A percentile compares a stretch with the other conserved stretches of the same genome.
phyloP scores from a whole-genome alignment of 495 filamentous ascomycete genomes.

The Geoglossum glabrum region DNA sequence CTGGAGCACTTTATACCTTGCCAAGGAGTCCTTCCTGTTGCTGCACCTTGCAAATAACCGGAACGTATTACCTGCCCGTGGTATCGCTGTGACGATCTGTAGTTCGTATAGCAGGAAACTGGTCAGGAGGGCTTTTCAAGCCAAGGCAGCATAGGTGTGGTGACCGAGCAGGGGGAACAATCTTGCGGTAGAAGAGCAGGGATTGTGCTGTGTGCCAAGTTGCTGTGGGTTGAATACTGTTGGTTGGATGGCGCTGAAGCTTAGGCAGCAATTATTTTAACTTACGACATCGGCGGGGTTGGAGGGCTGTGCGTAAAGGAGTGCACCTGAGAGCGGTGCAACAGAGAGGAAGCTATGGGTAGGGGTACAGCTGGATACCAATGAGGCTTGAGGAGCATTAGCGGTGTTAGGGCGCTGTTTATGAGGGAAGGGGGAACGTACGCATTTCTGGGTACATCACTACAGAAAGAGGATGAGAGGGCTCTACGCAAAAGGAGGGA shows the following conservation, averaged over 20 bases:
- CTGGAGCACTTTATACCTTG: neutral
- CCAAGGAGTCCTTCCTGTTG: neutral
- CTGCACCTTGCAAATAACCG: neutral
- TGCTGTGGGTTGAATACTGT: neutral
- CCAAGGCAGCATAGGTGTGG: neutral
- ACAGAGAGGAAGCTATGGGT: neutral
- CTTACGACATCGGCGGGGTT: neutral
- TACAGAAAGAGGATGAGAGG: neutral
- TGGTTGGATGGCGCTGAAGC: neutral
- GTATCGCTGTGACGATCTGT: neutral
- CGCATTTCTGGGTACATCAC: neutral
- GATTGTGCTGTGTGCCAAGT: neutral
- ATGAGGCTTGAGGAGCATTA: neutral
- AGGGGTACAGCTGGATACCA: neutral
- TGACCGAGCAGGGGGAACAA: neutral
- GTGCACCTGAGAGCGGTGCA: neutral
- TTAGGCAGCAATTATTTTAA: neutral
- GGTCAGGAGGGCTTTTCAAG: neutral
- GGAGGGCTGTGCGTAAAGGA: neutral
- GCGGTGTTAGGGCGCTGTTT: neutral
- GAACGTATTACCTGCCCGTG: neutral
- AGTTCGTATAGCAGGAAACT: neutral
- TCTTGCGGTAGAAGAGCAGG: neutral
- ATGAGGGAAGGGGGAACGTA: neutral
- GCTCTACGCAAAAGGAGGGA: neutral